Percentiles rank a stretch among this genome's conserved stretches.
These are phyloP conservation scores for Boletus rubescentipes DNA, from an alignment of 768 basidiomycete species.

Conservation along the genomic window DNA sequence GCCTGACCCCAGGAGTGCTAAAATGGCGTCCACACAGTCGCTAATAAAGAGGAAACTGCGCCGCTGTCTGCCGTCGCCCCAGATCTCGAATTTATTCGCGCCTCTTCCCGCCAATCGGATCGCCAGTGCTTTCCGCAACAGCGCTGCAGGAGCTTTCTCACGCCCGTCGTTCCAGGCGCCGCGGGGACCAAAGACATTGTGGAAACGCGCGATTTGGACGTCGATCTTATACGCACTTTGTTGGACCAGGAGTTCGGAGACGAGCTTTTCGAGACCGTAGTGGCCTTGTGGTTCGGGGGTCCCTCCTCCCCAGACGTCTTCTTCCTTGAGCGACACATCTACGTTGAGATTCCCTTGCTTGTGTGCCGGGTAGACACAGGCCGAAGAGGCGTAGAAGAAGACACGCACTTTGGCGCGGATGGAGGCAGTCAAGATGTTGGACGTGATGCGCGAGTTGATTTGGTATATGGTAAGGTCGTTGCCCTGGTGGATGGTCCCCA, in stretches of 20 bases:
- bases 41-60: slow-evolving; percentile 57
- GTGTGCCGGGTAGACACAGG: slow-evolving; percentile 53
- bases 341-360: slow-evolving; percentile 35
- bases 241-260: slow-evolving; percentile 45
- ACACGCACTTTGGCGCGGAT: slow-evolving; percentile 37
- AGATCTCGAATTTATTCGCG: slow-evolving; percentile 45
- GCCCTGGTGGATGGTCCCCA: slow-evolving; percentile 55
- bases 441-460: slow-evolving; percentile 50
- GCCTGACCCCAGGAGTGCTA: slow-evolving; percentile 42
- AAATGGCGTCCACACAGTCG: slow-evolving; percentile 52
- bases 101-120: slow-evolving; percentile 11
- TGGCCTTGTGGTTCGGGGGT: slow-evolving; percentile 50
- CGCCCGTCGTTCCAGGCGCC: slow-evolving; percentile 53
- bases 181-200: slow-evolving; percentile 57
- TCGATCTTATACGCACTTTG: slow-evolving; percentile 34
- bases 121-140: slow-evolving; percentile 52
- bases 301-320: slow-evolving; percentile 40
- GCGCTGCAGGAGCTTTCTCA: slow-evolving; percentile 59
- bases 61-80: slow-evolving; percentile 54
- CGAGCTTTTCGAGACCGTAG: slow-evolving; percentile 59
- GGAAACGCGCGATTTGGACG: slow-evolving; percentile 52
- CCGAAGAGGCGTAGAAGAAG: slow-evolving; percentile 59
- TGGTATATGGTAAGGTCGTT: slow-evolving; percentile 52
- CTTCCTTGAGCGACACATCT: slow-evolving; percentile 47
- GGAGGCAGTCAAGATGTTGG: slow-evolving; percentile 44